Conservation (phyloP, 805 yeast genomes). For the Yamadazyma sp. region DNA sequence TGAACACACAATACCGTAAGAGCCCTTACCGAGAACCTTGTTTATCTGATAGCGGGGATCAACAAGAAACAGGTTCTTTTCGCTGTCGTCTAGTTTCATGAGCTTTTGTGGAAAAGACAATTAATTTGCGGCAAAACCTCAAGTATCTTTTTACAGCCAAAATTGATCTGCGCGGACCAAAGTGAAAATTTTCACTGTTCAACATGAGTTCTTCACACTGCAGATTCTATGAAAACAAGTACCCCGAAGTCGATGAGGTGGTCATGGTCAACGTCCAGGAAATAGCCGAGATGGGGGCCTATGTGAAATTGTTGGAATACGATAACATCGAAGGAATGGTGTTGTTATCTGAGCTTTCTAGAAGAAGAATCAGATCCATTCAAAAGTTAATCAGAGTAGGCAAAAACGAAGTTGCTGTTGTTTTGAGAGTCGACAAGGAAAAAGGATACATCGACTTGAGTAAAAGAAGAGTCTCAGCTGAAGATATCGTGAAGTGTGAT, state of each 20-base stretch:
- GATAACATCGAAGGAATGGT: constrained; percentile 99
- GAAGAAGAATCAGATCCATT: constrained; percentile 98
- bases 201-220: constrained; percentile 83
- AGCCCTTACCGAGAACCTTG: constrained; percentile 73
- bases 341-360: constrained; percentile 87
- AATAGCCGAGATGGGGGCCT: constrained; percentile 99
- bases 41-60: constrained; percentile 59
- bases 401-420: constrained; percentile 97
- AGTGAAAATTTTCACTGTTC: constrained; percentile 6
- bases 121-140: too few relatives aligned
- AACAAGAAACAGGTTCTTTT: constrained; percentile 50
- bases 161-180: constrained; percentile 5
- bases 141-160: constrained; percentile 6
- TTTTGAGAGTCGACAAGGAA: constrained; percentile 95
- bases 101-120: constrained; percentile 9
- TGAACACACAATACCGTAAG: constrained; percentile 83
- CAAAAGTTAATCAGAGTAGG: constrained; percentile 98
- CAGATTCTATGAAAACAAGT: constrained; percentile 96
- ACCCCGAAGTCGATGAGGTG: constrained; percentile 98
- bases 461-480: constrained; percentile 96
- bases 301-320: constrained; percentile 91
- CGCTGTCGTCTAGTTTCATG: not conserved
- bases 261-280: constrained; percentile 98
- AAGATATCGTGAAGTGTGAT: constrained; percentile 95
- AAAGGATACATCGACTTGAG: constrained; percentile 97